A percentile compares a stretch with the other conserved stretches of the same genome.
Evolutionary conservation across 495 filamentous ascomycete genomes (phyloP).

Genomic region (Aspergillus cristatus): DNA sequence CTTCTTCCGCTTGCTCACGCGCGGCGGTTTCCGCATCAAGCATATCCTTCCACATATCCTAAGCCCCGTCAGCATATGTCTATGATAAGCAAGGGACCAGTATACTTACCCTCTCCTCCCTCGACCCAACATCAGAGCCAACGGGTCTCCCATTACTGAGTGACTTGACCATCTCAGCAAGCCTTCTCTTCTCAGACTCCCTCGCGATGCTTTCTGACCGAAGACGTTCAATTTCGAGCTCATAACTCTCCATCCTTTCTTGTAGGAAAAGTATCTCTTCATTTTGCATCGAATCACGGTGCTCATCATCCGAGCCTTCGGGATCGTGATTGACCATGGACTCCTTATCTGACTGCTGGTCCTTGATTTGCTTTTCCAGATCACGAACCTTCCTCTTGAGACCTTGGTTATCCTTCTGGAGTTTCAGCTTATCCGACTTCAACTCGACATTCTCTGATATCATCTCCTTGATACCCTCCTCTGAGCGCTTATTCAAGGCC

Average conservation of each 20-base stretch:
- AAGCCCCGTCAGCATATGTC: background rate
- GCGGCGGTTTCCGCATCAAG: constrained; percentile 87
- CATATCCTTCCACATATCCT: constrained; percentile 90
- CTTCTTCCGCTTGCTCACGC: constrained; percentile 83
- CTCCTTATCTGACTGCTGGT: constrained; percentile 48
- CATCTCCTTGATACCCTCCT: constrained; percentile 95
- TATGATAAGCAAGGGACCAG: background rate
- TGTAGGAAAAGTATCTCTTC: constrained; percentile 76
- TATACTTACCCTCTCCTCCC: constrained; percentile 65
- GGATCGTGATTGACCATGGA: constrained; percentile 50
- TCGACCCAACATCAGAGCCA: constrained; percentile 59
- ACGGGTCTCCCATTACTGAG: constrained; percentile 56
- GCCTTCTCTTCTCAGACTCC: constrained; percentile 70
- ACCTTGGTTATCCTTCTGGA: constrained; percentile 79
- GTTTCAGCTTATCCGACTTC: constrained; percentile 76
- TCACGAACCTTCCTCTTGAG: constrained; percentile 71
- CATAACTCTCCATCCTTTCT: constrained; percentile 74
- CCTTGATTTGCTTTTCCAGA: constrained; percentile 74
- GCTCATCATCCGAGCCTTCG: constrained; percentile 51
- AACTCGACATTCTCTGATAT: constrained; percentile 94
- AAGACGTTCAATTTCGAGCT: constrained; percentile 72
- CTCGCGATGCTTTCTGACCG: constrained; percentile 63
- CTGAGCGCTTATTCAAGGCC: constrained; percentile 82
- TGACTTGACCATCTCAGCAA: constrained; percentile 68
- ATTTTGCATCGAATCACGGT: constrained; percentile 46